Percentiles rank a stretch among this genome's conserved stretches.
These are phyloP conservation scores for Cryphonectria japonica DNA, from an alignment of 2,329 filamentous ascomycete species.

Conservation along the genomic window DNA sequence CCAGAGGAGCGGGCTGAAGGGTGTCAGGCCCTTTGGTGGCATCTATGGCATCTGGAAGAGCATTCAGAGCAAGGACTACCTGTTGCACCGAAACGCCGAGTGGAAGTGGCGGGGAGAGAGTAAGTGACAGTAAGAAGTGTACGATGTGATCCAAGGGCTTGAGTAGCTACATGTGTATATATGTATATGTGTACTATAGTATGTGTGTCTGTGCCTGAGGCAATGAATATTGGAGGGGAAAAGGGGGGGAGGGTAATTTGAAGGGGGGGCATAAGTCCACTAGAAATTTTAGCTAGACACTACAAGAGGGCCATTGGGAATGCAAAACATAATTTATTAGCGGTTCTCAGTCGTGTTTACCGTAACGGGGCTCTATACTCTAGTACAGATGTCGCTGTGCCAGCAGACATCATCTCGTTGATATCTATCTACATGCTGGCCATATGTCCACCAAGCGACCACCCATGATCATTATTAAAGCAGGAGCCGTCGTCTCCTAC, in stretches of 20 bases:
- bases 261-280: not conserved
- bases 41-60: conserved; percentile 63
- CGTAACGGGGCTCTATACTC: conserved; percentile 26
- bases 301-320: not conserved
- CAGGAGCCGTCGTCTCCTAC: conserved; percentile 14
- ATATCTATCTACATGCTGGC: conserved; percentile 29
- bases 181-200: not conserved
- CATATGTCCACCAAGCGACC: conserved; percentile 22
- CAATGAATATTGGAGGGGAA: too few species aligned
- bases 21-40: conserved; percentile 59
- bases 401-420: conserved; percentile 41
- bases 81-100: conserved; percentile 54
- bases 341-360: conserved; percentile 15
- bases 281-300: not conserved
- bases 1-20: conserved; percentile 50
- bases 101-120: conserved; percentile 54
- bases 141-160: not conserved
- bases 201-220: not conserved
- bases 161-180: not conserved
- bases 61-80: conserved; percentile 60
- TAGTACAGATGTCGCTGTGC: conserved; percentile 28
- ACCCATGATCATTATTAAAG: conserved; percentile 28
- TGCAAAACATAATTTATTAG: not conserved
- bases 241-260: too few species aligned
- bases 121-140: too few species aligned